These are phyloP conservation scores for Hirschfeldia incana DNA, from an alignment of 345 rosid genomes.

Conservation along the genomic window DNA sequence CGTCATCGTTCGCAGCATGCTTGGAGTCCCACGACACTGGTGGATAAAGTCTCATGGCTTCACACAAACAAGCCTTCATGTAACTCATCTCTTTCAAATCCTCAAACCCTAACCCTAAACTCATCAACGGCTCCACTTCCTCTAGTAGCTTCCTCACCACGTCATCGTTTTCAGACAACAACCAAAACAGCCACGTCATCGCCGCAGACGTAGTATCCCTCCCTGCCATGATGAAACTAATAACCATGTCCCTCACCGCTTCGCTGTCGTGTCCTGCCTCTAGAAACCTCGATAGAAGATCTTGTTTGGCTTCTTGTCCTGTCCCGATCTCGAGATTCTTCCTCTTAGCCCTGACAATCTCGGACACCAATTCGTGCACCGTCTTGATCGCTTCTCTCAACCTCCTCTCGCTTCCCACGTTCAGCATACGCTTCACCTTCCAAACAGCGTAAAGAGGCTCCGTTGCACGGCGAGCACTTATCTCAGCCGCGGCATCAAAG, in stretches of 20 bases:
- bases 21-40: slow-evolving; percentile 74
- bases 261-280: slow-evolving; percentile 43
- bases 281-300: slow-evolving; percentile 75
- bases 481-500: slow-evolving; percentile 61
- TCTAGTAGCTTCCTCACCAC: slow-evolving; percentile 33
- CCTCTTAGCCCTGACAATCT: slow-evolving; percentile 51
- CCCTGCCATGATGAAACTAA: slow-evolving; percentile 72
- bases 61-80: slow-evolving; percentile 58
- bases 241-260: slow-evolving; percentile 61
- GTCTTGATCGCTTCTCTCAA: slow-evolving; percentile 47
- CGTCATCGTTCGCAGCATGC: slow-evolving; percentile 50
- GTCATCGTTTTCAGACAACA: slow-evolving; percentile 41
- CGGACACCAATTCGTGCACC: slow-evolving; percentile 51
- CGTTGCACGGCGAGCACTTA: slow-evolving; percentile 69
- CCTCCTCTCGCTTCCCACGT: slow-evolving; percentile 64
- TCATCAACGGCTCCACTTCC: slow-evolving; percentile 49
- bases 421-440: slow-evolving; percentile 61
- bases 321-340: slow-evolving; percentile 32
- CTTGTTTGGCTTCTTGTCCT: slow-evolving; percentile 38
- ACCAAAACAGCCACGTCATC: slow-evolving; percentile 73
- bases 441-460: slow-evolving; percentile 51
- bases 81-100: slow-evolving; percentile 47
- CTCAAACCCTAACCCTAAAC: slow-evolving; percentile 40
- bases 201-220: slow-evolving; percentile 68
- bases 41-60: slow-evolving; percentile 70